A percentile compares a stretch with the other conserved stretches of the same genome.
These are phyloP conservation scores for Boletus semigastroideus DNA, from an alignment of 1,284 basidiomycete genomes.

Conservation along the genomic window DNA sequence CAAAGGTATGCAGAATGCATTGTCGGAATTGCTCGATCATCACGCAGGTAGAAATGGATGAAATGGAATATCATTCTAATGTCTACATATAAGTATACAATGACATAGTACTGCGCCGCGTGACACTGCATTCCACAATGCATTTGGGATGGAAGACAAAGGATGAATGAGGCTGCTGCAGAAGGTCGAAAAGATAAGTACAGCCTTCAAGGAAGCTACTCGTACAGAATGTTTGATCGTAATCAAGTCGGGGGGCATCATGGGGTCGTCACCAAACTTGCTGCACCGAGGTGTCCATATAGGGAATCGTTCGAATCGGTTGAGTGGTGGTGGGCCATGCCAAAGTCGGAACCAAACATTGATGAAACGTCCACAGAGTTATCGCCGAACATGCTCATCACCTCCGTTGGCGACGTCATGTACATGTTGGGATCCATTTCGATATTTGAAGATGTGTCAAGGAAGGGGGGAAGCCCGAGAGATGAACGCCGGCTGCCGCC, in stretches of 20 bases:
- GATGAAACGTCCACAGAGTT: slow-evolving; percentile 28
- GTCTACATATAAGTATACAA: background rate
- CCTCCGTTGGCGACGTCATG: slow-evolving; percentile 33
- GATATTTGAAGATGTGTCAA: slow-evolving; percentile 29
- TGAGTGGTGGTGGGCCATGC: slow-evolving; percentile 27
- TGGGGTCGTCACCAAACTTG: slow-evolving; percentile 29
- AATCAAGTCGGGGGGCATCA: slow-evolving; percentile 5
- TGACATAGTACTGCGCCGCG: background rate
- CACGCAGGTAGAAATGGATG: background rate
- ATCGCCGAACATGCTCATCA: slow-evolving; percentile 33
- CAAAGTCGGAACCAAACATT: slow-evolving; percentile 32
- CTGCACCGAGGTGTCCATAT: slow-evolving; percentile 27
- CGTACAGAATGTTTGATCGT: slow-evolving; percentile 19
- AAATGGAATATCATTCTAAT: background rate
- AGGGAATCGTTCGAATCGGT: slow-evolving; percentile 29
- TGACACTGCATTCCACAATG: background rate
- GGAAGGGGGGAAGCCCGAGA: slow-evolving; percentile 20
- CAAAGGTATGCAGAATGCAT: background rate
- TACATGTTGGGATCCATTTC: slow-evolving; percentile 34
- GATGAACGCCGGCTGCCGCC: slow-evolving; percentile 23
- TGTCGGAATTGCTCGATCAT: background rate
- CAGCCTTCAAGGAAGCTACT: slow-evolving; percentile 9
- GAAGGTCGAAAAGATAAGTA: slow-evolving; percentile 1
- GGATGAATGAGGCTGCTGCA: background rate
- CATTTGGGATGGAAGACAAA: background rate